Evolutionary conservation across 192 early-diverging fungal genomes (phyloP).

Genomic region (Umbelopsis isabellina): DNA sequence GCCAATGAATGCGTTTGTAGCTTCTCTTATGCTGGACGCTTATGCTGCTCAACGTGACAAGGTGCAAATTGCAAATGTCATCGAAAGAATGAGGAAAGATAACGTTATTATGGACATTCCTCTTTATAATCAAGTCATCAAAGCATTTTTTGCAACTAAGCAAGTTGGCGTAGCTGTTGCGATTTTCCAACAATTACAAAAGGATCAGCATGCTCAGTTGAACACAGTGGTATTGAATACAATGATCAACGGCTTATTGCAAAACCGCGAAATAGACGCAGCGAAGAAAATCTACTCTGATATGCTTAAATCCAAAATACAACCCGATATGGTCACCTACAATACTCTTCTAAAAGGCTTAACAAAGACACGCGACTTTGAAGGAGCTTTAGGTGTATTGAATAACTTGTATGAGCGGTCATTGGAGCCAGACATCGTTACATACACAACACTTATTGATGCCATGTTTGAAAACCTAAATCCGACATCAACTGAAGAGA

Average conservation of each 20-base stretch:
- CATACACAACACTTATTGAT: conserved; percentile 36
- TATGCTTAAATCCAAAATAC: conserved; percentile 30
- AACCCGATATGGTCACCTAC: conserved; percentile 36
- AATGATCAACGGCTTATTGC: conserved; percentile 38
- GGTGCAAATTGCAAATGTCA: neutral
- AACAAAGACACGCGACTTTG: conserved; percentile 7
- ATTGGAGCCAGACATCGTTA: conserved; percentile 36
- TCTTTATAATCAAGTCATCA: conserved; percentile 38
- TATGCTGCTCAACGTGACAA: conserved; percentile 25
- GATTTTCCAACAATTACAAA: conserved; percentile 32
- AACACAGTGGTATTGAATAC: conserved; percentile 37
- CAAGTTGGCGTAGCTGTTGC: conserved; percentile 23
- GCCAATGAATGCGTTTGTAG: conserved; percentile 14
- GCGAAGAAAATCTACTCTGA: conserved; percentile 27
- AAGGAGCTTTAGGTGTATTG: conserved; percentile 21
- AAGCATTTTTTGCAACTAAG: conserved; percentile 29
- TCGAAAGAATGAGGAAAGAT: conserved; percentile 22
- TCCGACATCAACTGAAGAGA: conserved; percentile 6
- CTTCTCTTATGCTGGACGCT: conserved; percentile 23
- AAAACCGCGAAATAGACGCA: conserved; percentile 32
- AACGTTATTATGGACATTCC: conserved; percentile 18
- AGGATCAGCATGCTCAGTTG: conserved; percentile 17
- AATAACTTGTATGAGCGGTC: conserved; percentile 23
- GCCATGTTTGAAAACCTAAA: conserved; percentile 21
- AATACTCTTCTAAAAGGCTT: conserved; percentile 43